A percentile compares a stretch with the other conserved stretches of the same genome.
phyloP scores from a whole-genome alignment of 352 stramenopile species.

The Globisporangium middletonii region DNA sequence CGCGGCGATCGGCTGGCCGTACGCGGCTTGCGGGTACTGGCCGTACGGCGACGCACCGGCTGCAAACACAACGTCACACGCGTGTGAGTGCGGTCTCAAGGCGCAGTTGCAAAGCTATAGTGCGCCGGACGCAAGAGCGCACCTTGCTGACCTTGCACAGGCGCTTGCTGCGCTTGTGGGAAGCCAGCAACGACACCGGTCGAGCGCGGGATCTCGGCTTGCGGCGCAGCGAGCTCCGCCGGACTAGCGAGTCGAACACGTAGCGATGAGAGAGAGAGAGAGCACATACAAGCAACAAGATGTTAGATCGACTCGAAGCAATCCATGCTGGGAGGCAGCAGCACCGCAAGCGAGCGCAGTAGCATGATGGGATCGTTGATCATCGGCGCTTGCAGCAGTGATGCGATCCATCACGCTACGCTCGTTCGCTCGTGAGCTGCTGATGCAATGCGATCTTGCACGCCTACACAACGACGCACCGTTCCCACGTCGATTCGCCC shows the following conservation, averaged over 20 bases:
- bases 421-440: too few relatives aligned
- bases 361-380: too few relatives aligned
- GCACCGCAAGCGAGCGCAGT: too few relatives aligned
- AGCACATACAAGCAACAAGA: neutral
- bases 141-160: slow-evolving; percentile 40
- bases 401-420: too few relatives aligned
- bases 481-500: slow-evolving; percentile 87
- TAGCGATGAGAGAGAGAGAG: neutral
- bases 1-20: slow-evolving; percentile 62
- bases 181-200: slow-evolving; percentile 27
- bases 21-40: slow-evolving; percentile 59
- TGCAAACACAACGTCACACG: neutral
- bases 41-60: slow-evolving; percentile 41
- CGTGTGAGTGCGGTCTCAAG: neutral
- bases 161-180: slow-evolving; percentile 24
- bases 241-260: slow-evolving; percentile 20
- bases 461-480: slow-evolving; percentile 22
- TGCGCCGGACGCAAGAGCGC: neutral
- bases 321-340: neutral
- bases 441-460: too few relatives aligned
- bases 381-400: too few relatives aligned
- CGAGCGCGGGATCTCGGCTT: slow-evolving; percentile 31
- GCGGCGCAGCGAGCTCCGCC: slow-evolving; percentile 37
- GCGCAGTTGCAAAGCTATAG: neutral
- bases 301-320: neutral